Evolutionary conservation across 331 rosid species (phyloP), one percentile per base, ranked within the genome.

Genomic region (Arachis monticola): DNA sequence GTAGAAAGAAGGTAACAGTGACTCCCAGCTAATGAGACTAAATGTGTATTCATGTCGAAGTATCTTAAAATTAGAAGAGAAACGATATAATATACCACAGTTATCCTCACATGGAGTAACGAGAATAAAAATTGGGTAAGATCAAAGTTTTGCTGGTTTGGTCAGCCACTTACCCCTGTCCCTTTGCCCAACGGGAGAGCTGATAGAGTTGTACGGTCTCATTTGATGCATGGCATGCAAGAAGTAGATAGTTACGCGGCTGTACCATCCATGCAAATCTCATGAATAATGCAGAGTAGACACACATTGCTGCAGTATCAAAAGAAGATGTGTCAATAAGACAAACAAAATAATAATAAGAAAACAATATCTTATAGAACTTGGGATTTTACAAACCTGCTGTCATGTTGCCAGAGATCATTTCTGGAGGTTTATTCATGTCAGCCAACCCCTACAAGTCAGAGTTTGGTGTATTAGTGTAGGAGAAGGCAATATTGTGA

Each of bases 241-340:
- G 80, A 61, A 93, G 91, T 47, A 93, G 82, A 86, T 93, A 89
- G 82, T 93, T 93, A 50, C 98, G 97, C 57, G 98, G 98, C 73
- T 92, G 92, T 10, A 93, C 98, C 98, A 93, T 91, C 92, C 97
- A 93, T 51, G 97, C 98, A 68, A 93, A 93, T 85, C 98, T 93
- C 98, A 93, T 93, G 84, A 90, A 87, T 62, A 91, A 68, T 50
- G 81, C 82, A 5, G 97, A 89, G 75, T 89, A 92, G 53, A 92
- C 62, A 79, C 97, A 92, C 97, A 92, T 92, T 32, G 85, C 97
- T 92, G 91, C 86, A 86, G 27, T 8, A 73, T 27, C 1, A 68
- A 81, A 83, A 46, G 61, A 44, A 57, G 14, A 68, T 45, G 38
- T 68, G 51, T 63, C 56, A 70, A 70, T 71, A 30, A 81, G 62